Evolutionary conservation across 768 basidiomycete genomes (phyloP), one percentile per base, ranked within the genome.

Genomic region (Suillus lakei): DNA sequence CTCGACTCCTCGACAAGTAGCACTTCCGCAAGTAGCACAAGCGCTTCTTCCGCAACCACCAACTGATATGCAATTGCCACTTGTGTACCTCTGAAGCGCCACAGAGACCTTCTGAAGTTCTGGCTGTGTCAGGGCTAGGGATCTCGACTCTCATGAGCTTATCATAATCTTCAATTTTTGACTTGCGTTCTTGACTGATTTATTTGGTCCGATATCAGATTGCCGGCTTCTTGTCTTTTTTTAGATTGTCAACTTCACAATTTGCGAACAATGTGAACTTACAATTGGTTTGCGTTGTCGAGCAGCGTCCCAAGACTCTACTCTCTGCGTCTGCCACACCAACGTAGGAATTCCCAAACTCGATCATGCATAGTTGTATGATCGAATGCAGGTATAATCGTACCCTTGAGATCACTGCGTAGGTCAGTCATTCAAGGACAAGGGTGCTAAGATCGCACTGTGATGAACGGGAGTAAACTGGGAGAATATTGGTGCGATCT

Each of bases 321-420:
- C 4, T 39, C 39, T 39, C 39, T 13, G 39, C 13, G 39, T 39
- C 13, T 39, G 39, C 39, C 16, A 39, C 39, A 39, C 85, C 5
- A 90, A 89, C 3, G 88, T 84, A 1, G 94, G 92, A 80, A 93
- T 93, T 0, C 83, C 93, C 28, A 89, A 85, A 0, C 82, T 95
- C 72, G 92, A 90, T 68, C 82, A 86, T 0, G 94, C 91, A 9
- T 80, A 91, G 3, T 93, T 92, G 80, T 92, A 74, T 67, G 84
- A 76, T 56, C 21, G 30, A 54, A 16, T 38, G 5, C 50, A 87
- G 88, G 15, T 92, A 84, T 74, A 91, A 92, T 69, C 90, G 88
- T 32, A 79, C 83, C 15, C 15, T 82, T 86, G 93, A n/a, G 92
- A 91, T 3, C 71, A 84, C 13, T 86, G 83, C 55, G 91, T 95